A percentile compares a stretch with the other conserved stretches of the same genome.
Evolutionary conservation across 352 stramenopile genomes (phyloP).

Genomic region (Pythium biforme): DNA sequence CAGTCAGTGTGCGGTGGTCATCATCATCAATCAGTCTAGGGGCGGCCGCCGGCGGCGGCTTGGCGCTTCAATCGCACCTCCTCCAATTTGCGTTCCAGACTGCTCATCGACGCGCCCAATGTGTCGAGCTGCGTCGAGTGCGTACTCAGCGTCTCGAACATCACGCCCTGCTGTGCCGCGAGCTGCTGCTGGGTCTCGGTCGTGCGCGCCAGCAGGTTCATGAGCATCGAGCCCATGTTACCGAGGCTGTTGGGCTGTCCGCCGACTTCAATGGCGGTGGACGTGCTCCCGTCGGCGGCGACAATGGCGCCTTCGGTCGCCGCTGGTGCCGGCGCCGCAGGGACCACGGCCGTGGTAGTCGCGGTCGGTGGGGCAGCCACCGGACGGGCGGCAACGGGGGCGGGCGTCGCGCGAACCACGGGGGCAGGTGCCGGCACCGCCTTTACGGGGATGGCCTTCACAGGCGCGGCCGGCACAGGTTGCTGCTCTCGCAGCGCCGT

Average conservation of each 20-base stretch:
- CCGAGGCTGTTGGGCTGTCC: conserved; percentile 60
- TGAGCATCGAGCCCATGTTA: conserved; percentile 89
- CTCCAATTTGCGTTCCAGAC: conserved; percentile 75
- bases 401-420: conserved; percentile 24
- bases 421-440: conserved; percentile 9
- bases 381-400: not conserved
- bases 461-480: conserved; percentile 20
- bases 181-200: conserved; percentile 87
- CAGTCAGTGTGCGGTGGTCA: not conserved
- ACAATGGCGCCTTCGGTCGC: conserved; percentile 35
- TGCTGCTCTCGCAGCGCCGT: conserved; percentile 54
- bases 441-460: conserved; percentile 35
- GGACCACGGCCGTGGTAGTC: conserved; percentile 10
- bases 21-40: conserved; percentile 3
- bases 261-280: conserved; percentile 64
- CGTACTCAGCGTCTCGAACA: conserved; percentile 85
- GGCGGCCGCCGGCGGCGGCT: conserved; percentile 9
- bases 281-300: conserved; percentile 44
- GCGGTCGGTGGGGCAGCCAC: conserved; percentile 11
- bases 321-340: conserved; percentile 21
- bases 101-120: conserved; percentile 70
- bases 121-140: conserved; percentile 81
- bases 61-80: conserved; percentile 67
- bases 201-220: conserved; percentile 81
- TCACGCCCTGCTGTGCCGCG: conserved; percentile 79